A percentile compares a stretch with the other conserved stretches of the same genome.
These are phyloP conservation scores for Solanum hybrid DNA, from an alignment of 305 asterid species.

Conservation along the genomic window DNA sequence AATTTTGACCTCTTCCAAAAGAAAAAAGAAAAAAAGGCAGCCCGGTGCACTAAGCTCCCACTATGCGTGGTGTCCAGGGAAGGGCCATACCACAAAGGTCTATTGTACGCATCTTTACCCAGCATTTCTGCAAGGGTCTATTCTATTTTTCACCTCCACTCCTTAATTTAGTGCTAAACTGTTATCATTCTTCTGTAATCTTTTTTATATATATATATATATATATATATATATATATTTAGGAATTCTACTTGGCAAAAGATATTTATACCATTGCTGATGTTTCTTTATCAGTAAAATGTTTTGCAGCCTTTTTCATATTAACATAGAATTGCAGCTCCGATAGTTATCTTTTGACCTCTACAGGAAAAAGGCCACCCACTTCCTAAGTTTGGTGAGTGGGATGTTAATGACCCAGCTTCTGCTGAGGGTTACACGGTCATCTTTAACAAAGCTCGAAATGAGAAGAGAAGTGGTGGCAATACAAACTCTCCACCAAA, in stretches of 20 bases:
- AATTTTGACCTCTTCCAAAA: background rate
- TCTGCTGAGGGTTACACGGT: conserved; percentile 62
- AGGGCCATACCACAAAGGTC: background rate
- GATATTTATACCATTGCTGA: background rate
- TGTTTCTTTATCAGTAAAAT: background rate
- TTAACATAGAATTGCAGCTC: background rate
- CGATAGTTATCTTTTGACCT: background rate
- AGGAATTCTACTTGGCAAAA: background rate
- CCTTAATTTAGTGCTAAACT: background rate
- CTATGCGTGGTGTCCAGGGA: background rate
- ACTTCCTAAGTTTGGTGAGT: conserved; percentile 61
- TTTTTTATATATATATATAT: background rate
- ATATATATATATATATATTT: background rate
- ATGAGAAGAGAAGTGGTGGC: conserved; percentile 49
- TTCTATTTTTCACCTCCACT: background rate
- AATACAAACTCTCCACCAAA: conserved; percentile 44
- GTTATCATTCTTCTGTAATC: background rate
- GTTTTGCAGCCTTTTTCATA: background rate
- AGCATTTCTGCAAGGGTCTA: background rate
- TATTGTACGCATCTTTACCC: background rate
- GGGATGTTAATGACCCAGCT: conserved; percentile 32
- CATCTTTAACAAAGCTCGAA: conserved; percentile 59
- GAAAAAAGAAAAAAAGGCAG: background rate
- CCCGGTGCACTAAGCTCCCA: background rate
- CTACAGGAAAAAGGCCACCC: conserved; percentile 41